phyloP scores from a whole-genome alignment of 805 yeast species.

The Cyberlindnera maclurae region DNA sequence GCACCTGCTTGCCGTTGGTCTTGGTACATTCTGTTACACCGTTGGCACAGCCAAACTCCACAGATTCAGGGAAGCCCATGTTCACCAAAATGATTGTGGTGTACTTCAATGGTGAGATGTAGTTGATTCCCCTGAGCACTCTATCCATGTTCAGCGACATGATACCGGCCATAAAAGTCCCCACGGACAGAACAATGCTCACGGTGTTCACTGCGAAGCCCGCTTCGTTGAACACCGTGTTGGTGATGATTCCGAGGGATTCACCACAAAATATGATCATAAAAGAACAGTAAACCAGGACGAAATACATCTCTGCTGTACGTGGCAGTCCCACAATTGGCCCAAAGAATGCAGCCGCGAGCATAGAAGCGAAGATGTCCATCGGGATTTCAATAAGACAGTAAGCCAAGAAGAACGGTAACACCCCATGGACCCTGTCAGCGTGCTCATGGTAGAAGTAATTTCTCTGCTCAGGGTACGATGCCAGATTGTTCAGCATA shows the following conservation, averaged over 20 bases:
- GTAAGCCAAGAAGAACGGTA: conserved; percentile 60
- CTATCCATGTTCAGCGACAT: conserved; percentile 71
- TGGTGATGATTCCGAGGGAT: conserved; percentile 74
- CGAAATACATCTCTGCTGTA: conserved; percentile 59
- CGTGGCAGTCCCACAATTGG: conserved; percentile 71
- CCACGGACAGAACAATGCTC: conserved; percentile 58
- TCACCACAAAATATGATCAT: conserved; percentile 70
- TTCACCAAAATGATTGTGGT: conserved; percentile 49
- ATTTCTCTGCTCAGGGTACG: conserved; percentile 69
- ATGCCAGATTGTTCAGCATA: conserved; percentile 67
- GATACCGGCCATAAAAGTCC: conserved; percentile 79
- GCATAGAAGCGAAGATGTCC: conserved; percentile 49
- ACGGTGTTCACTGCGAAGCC: conserved; percentile 78
- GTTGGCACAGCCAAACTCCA: conserved; percentile 44
- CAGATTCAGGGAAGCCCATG: conserved; percentile 41
- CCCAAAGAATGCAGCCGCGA: conserved; percentile 58
- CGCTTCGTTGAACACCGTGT: conserved; percentile 62
- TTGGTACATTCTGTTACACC: conserved; percentile 39
- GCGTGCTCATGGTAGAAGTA: conserved; percentile 74
- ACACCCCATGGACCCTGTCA: conserved; percentile 64
- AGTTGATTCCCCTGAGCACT: conserved; percentile 65
- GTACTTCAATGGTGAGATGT: conserved; percentile 71
- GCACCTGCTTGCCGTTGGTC: conserved; percentile 47
- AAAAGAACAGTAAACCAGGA: conserved; percentile 47
- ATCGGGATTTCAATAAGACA: conserved; percentile 57